Base-by-base conservation (phyloP, 768 basidiomycete species). In the Scleroderma bovista region DNA sequence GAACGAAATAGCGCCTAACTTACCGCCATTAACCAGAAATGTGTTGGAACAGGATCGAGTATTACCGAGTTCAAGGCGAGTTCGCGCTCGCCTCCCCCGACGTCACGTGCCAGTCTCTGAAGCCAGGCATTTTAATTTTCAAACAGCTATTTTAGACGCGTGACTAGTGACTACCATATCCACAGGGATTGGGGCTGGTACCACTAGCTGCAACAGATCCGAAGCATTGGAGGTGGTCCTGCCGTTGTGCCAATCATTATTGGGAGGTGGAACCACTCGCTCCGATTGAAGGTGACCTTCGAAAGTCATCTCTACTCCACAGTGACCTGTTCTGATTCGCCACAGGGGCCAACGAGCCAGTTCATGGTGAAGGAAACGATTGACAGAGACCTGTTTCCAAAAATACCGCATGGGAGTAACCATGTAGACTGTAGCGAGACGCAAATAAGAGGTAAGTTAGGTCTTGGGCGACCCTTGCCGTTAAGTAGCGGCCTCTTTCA, bases 21-120 rank as follows among this genome's bases (percentile, higher is more conserved):
- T 62, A 78, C 76, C 70, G 69, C 68, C 73, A 75, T 75, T 53
- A 56, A 50, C 48, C 32, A 46, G 26, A 29, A 29, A 29, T 4
- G 26, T 29, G 26, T 29, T 29, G 26, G 26, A 16, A 43, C 12
- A 10, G 15, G 11, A 26, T n/a, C n/a, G 20, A 15, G 3, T 42
- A 23, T 24, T 6, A 12, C 41, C 22, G 15, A 2, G 11, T 20
- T 39, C 17, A 24, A 17, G 6, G 6, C 13, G 15, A 3, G 34
- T 8, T n/a, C n/a, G n/a, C n/a, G n/a, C n/a, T n/a, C n/a, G n/a
- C n/a, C n/a, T n/a, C n/a, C n/a, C n/a, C n/a, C n/a, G n/a, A n/a
- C n/a, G 24, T 43, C 41, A 43, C 41, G 41, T 43, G 41, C n/a
- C n/a, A n/a, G n/a, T n/a, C n/a, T n/a, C n/a, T n/a, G n/a, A n/a